Evolutionary conservation across 768 basidiomycete genomes (phyloP), one percentile per base, ranked within the genome.

Genomic region (Leccinum boreale): DNA sequence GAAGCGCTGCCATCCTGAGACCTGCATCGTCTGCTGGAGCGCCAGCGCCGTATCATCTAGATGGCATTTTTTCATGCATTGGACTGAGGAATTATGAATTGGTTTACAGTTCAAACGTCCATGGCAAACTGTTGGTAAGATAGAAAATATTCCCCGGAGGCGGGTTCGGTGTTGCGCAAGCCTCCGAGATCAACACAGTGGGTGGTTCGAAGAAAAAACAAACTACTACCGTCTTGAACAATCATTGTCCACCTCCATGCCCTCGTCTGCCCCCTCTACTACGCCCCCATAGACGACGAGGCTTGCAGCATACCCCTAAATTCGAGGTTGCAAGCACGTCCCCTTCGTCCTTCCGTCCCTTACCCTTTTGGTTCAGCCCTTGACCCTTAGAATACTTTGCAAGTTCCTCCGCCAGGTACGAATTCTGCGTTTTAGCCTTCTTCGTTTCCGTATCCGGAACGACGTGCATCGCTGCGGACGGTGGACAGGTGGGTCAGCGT

Each of bases 191-290:
- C 29, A 31, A 31, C 11, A 11, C 29, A 5, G 29, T 31, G 29
- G 29, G 29, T 17, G 15, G 12, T 8, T 45, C 44, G 21, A 45
- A 19, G 19, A 21, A 17, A 11, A 21, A 21, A 11, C 15, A n/a
- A 6, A 31, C 53, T 70, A 31, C 51, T 70, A 72, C 52, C 72
- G 62, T 50, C 68, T 68, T 10, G 65, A 31, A 1, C 59, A 63
- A 31, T 93, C 92, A 58, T 85, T 78, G 62, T 93, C 91, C 48
- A 93, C 83, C 66, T 94, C 92, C 70, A 90, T 81, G 0, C 79
- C 85, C 8, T 70, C 70, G n/a, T 79, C 84, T 52, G 80, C 84
- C 21, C 58, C 65, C 35, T 11, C 64, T 39, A 66, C 50, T 17
- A 62, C 68, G 47, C 71, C 75, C 48, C 68, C 70, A 3, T 54